Conservation (phyloP, 73 alveolate genomes). For the Effrenium voratum region DNA sequence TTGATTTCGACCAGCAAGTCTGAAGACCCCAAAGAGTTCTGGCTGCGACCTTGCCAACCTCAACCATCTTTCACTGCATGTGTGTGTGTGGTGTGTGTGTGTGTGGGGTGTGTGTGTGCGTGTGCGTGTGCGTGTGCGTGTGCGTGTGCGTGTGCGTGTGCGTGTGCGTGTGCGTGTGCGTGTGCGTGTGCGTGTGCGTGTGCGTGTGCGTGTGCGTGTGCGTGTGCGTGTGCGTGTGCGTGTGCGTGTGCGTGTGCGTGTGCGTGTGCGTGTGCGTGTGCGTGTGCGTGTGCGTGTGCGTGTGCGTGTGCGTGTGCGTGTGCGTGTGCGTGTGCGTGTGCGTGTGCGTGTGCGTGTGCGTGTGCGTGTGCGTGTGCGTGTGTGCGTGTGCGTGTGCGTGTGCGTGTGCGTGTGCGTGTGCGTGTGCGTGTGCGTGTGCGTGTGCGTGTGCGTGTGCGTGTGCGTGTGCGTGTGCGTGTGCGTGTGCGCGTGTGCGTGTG, state of each 20-base stretch:
- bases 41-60: too few species aligned
- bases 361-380: background rate
- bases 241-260: background rate
- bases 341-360: background rate
- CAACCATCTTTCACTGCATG: too few species aligned
- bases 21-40: too few species aligned
- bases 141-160: background rate
- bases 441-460: background rate
- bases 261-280: background rate
- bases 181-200: background rate
- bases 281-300: background rate
- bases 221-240: background rate
- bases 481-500: background rate
- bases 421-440: constrained; percentile 6
- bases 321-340: background rate
- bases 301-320: background rate
- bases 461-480: background rate
- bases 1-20: too few species aligned
- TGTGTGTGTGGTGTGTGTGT: too few species aligned
- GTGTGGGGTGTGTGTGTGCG: too few species aligned
- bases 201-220: background rate
- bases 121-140: background rate
- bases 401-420: background rate
- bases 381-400: background rate
- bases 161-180: background rate